Percentiles rank a stretch among this genome's conserved stretches.
Evolutionary conservation across 2,329 filamentous ascomycete species (phyloP).

Genomic region (Zymoseptoria crescenta): DNA sequence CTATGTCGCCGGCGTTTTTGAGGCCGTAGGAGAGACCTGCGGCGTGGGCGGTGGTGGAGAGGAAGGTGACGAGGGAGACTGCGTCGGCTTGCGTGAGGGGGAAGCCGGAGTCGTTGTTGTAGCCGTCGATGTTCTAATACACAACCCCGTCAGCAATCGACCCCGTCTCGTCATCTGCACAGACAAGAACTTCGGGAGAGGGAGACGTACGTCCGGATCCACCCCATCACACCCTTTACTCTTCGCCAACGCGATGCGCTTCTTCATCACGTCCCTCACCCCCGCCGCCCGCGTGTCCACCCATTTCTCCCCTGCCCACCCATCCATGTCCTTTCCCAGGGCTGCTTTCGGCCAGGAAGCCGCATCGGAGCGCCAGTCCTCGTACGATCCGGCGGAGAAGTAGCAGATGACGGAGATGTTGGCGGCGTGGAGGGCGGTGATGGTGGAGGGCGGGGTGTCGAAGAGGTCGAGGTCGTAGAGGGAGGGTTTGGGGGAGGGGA

Average conservation of each 20-base stretch:
- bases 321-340: constrained; percentile 51
- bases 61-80: constrained; percentile 52
- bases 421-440: constrained; percentile 8
- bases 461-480: constrained; percentile 13
- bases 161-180: too few species aligned
- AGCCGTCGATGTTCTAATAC: constrained; percentile 18
- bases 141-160: not conserved
- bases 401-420: constrained; percentile 56
- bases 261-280: constrained; percentile 56
- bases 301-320: constrained; percentile 63
- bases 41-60: constrained; percentile 48
- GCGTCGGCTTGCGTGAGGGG: constrained; percentile 50
- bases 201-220: constrained; percentile 25
- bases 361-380: constrained; percentile 61
- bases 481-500: constrained; percentile 1
- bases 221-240: constrained; percentile 33
- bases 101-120: constrained; percentile 39
- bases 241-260: constrained; percentile 50
- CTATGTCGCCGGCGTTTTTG: constrained; percentile 60
- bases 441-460: not conserved
- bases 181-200: not conserved
- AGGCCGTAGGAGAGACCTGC: constrained; percentile 56
- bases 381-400: constrained; percentile 64
- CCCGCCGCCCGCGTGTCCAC: constrained; percentile 49
- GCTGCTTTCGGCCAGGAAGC: constrained; percentile 47